A percentile compares a stretch with the other conserved stretches of the same genome.
Conservation (phyloP, 1,139 yeast species). For the Magnusiomyces suaveolens region DNA sequence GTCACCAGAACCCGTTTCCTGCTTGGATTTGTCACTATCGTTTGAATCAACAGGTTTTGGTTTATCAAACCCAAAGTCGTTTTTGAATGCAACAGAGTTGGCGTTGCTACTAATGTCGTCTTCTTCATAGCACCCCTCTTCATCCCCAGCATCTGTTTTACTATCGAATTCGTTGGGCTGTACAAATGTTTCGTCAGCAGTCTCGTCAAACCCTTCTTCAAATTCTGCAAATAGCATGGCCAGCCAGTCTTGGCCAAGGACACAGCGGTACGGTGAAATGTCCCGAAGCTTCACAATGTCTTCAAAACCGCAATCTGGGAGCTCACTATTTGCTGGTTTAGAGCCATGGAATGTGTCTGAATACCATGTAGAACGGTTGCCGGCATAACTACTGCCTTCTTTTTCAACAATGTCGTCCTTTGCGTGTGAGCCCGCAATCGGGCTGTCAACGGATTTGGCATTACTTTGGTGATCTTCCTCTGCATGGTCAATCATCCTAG, state of each 20-base stretch:
- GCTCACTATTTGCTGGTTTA: neutral
- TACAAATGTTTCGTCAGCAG: too few species aligned
- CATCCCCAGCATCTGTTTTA: neutral
- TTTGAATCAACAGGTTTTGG: too few species aligned
- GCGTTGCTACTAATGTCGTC: neutral
- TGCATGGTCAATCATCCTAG: neutral
- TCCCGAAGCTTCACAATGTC: constrained; percentile 5
- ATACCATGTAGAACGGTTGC: neutral
- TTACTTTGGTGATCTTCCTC: neutral
- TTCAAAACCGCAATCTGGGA: neutral
- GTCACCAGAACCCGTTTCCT: neutral
- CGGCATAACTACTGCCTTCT: neutral
- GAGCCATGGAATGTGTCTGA: too few species aligned
- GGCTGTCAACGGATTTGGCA: neutral
- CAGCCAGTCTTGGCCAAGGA: constrained; percentile 14
- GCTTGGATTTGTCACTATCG: neutral
- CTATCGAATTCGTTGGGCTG: too few species aligned
- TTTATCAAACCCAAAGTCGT: neutral
- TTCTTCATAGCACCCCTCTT: neutral
- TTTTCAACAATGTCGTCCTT: too few species aligned
- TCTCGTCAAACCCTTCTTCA: neutral
- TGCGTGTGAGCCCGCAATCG: too few species aligned
- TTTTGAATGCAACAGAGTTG: neutral
- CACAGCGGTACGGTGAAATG: constrained; percentile 10
- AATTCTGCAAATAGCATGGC: neutral